Percentiles rank a stretch among this genome's conserved stretches.
These are phyloP conservation scores for Acanthamoeba lenticulata DNA, from an alignment of 208 protist genomes.

Conservation along the genomic window DNA sequence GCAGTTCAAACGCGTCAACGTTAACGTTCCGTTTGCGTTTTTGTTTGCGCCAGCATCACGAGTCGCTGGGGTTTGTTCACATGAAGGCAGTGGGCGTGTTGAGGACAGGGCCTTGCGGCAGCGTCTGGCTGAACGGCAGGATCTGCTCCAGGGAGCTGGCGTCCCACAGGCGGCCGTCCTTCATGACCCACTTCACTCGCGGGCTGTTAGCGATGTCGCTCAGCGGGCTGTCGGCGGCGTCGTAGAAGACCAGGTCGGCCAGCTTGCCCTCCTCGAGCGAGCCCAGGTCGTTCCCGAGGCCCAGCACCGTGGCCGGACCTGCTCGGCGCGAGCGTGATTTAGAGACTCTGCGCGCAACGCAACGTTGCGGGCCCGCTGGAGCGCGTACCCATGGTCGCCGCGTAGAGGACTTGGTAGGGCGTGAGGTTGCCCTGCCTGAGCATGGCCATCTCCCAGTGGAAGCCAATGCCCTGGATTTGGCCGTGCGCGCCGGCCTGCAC, in stretches of 20 bases:
- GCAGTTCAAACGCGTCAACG: no score
- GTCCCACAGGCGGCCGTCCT: not conserved
- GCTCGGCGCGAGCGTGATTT: not conserved
- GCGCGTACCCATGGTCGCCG: not conserved
- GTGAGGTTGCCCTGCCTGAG: not conserved
- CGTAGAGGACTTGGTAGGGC: not conserved
- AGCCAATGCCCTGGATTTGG: not conserved
- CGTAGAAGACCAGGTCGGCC: not conserved
- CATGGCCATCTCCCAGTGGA: not conserved
- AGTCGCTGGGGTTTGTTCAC: no score
- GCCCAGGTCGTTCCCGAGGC: not conserved
- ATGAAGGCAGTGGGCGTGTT: not conserved
- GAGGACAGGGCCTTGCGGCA: not conserved
- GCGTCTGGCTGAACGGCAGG: not conserved
- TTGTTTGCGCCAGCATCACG: no score
- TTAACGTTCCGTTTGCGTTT: no score
- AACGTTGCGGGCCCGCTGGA: not conserved
- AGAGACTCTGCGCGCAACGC: not conserved
- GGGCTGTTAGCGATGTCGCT: not conserved
- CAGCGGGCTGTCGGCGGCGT: no score
- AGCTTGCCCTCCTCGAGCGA: not conserved
- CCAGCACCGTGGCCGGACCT: not conserved
- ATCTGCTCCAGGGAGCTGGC: not conserved
- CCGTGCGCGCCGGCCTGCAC: not conserved
- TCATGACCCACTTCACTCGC: not conserved